Base-by-base conservation (phyloP, 345 rosid genomes). In the Populus nigra region DNA sequence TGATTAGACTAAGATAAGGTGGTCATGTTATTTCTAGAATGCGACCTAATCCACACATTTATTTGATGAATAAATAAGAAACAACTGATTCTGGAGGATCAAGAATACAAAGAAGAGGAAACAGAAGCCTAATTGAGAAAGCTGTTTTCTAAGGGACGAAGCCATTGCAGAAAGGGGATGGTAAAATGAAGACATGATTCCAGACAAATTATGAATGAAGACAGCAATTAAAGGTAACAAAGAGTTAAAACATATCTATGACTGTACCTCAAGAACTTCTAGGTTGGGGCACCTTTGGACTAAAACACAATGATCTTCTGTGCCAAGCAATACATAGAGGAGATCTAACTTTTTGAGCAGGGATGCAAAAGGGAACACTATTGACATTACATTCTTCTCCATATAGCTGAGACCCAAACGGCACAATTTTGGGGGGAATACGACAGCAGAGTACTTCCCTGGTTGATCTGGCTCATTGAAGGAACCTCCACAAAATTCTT, bases 401-500 rank as follows among this genome's bases (percentile, higher is more conserved):
- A 96, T 83, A 74, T 88, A 96, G 73, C 91, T 85, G 75, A 92
- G 84, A 35, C 99, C 98, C 79, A 96, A 55, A 41, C 94, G 85
- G 77, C 91, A 87, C 59, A 96, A 79, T 31, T 68, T 91, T 50
- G 68, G 88, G 5, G 98, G 99, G 68, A 93, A 90, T 62, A 31
- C 6, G 36, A 93, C 83, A 69, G 50, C 84, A 77, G 63, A 47
- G 77, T 93, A 92, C 55, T 74, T 86, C 7, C 87, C 91, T 47
- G 88, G 84, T 41, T 80, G 84, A 61, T 15, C 38, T 67, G 70
- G n/a, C 55, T 85, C 84, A 73, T 90, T 87, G 78, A 93, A 88
- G 33, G 87, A 84, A 77, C 95, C 99, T 65, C 99, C 99, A 63
- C 95, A 92, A 82, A 96, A 93, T 72, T 96, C 99, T 84, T 96